phyloP scores from a whole-genome alignment of 352 stramenopile genomes.

The Globisporangium megalacanthum region DNA sequence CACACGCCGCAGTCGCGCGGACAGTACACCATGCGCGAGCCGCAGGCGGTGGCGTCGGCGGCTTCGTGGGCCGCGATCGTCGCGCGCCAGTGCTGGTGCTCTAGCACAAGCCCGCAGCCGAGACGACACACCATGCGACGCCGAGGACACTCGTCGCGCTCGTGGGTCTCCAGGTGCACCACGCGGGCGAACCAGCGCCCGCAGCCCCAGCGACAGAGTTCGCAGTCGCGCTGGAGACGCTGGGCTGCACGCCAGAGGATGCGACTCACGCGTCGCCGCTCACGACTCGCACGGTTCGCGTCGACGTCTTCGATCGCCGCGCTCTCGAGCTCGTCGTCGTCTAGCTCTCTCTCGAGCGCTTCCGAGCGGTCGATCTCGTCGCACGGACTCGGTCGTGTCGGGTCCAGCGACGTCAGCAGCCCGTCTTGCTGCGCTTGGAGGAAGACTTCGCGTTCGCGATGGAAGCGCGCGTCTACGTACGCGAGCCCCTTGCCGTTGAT shows the following conservation, averaged over 20 bases:
- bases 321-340: constrained; percentile 48
- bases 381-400: constrained; percentile 16
- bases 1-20: constrained; percentile 67
- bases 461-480: constrained; percentile 61
- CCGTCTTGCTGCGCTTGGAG: constrained; percentile 29
- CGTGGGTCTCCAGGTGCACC: constrained; percentile 40
- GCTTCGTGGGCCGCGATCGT: constrained; percentile 56
- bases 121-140: constrained; percentile 65
- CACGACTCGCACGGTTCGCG: constrained; percentile 22
- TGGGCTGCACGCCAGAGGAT: constrained; percentile 37
- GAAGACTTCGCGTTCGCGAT: constrained; percentile 52
- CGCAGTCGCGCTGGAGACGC: constrained; percentile 24
- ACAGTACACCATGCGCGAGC: constrained; percentile 48
- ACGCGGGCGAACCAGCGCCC: constrained; percentile 40
- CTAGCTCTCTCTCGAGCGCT: constrained; percentile 30
- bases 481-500: constrained; percentile 30
- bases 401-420: constrained; percentile 34
- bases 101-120: constrained; percentile 43
- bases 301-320: constrained; percentile 42
- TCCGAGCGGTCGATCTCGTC: constrained; percentile 41
- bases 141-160: constrained; percentile 46
- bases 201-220: constrained; percentile 61
- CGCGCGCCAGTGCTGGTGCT: constrained; percentile 40
- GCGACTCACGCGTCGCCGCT: constrained; percentile 53
- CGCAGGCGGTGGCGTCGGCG: constrained; percentile 29